Base-by-base conservation (phyloP, 1,284 basidiomycete species). In the Sporisorium scitamineum region DNA sequence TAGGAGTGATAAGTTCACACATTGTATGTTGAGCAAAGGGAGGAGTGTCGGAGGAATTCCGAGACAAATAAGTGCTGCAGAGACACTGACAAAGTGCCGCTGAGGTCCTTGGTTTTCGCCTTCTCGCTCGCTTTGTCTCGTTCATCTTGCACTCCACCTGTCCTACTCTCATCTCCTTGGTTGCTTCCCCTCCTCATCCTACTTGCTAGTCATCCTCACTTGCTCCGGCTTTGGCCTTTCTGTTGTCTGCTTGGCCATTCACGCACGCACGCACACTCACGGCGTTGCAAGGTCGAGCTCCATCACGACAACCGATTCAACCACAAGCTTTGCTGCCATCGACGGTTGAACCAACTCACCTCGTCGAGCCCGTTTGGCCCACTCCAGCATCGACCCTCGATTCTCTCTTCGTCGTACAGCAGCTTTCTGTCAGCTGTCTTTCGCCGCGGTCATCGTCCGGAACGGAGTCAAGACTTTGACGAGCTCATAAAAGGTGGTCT, bases 261-360 rank as follows among this genome's bases (percentile, higher is more conserved):
- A 63, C 45, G 52, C 56, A 44, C 41, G 41, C 45, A n/a, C 37
- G 22, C 10, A 14, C 32, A 22, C 11, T 13, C 11, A 31, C 52
- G 29, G 60, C 52, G 61, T 60, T 70, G 61, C 56, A 37, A 50
- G 32, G 45, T 59, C 56, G 45, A 69, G 61, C 56, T 29, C 45
- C 39, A 42, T 42, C 32, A 44, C 60, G 56, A 63, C 61, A 63
- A 60, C 57, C 61, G 53, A 61, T 64, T 54, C 39, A 3, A 10
- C 47, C 50, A 29, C 32, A 55, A 70, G 56, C 56, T 63, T 53
- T 29, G 45, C 55, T 48, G 22, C n/a, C 45, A 34, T 26, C 41
- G 24, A 47, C n/a, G 41, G 42, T 58, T 44, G 44, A 51, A 18
- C 7, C 55, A 59, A 45, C 56, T 3, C 45, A 22, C 16, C 24